phyloP scores from a whole-genome alignment of 805 yeast species.

The Peterozyma toletana region DNA sequence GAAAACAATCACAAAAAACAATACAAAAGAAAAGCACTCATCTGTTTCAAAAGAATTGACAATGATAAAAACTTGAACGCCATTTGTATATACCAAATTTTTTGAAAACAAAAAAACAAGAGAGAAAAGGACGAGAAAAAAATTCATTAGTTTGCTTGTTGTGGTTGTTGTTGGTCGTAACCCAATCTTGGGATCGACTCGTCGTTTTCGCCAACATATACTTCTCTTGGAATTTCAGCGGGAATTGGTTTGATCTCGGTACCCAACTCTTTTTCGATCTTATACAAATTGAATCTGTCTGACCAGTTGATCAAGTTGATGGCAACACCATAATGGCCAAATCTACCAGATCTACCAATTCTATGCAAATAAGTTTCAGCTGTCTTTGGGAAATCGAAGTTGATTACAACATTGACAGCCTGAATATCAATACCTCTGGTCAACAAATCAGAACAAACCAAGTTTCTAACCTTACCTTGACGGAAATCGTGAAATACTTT shows the following conservation, averaged over 20 bases:
- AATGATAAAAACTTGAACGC: background rate
- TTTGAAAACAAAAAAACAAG: conserved; percentile 9
- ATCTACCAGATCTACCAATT: conserved; percentile 98
- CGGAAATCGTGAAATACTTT: conserved; percentile 98
- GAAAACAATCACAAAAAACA: too few relatives aligned
- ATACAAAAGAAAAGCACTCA: conserved; percentile 8
- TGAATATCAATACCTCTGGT: conserved; percentile 99
- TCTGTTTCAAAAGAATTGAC: conserved; percentile 1
- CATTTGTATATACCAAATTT: background rate
- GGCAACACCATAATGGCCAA: conserved; percentile 97
- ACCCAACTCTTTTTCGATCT: conserved; percentile 94
- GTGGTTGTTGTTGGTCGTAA: conserved; percentile 42
- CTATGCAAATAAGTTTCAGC: conserved; percentile 98
- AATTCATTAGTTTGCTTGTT: conserved; percentile 12
- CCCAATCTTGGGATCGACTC: conserved; percentile 79
- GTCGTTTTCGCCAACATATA: conserved; percentile 80
- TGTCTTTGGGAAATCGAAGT: conserved; percentile 96
- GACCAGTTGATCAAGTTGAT: conserved; percentile 95
- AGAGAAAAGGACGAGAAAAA: background rate
- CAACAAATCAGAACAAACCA: conserved; percentile 92
- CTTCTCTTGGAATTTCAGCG: conserved; percentile 77
- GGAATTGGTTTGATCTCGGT: conserved; percentile 98
- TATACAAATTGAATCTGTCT: conserved; percentile 87
- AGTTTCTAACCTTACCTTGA: conserved; percentile 94
- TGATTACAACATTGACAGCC: conserved; percentile 96